Conservation (phyloP, 768 basidiomycete species). For the Kwoniella sp. region DNA sequence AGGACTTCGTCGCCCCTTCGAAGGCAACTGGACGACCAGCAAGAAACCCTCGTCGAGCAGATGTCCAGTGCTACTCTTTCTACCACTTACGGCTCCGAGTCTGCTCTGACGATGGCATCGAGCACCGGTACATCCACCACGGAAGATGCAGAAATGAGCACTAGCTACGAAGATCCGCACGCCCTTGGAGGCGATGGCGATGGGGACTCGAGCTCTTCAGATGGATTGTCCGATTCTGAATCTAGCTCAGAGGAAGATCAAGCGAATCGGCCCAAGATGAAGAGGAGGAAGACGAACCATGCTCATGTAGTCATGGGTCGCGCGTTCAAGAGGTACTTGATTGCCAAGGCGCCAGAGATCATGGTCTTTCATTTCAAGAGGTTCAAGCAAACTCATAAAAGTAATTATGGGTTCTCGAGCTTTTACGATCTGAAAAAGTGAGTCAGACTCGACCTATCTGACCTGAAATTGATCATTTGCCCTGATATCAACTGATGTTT, state of each 20-base stretch:
- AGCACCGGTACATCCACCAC: slow-evolving; percentile 1
- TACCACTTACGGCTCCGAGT: slow-evolving; percentile 8
- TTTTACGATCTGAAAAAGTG: slow-evolving; percentile 56
- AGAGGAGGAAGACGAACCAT: slow-evolving; percentile 17
- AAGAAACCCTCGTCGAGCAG: background rate
- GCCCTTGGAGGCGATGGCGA: slow-evolving; percentile 27
- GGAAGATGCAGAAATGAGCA: slow-evolving; percentile 7
- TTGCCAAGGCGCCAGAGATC: slow-evolving; percentile 73
- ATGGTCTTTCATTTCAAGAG: slow-evolving; percentile 91
- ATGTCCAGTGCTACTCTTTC: slow-evolving; percentile 7
- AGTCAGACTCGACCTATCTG: slow-evolving; percentile 10
- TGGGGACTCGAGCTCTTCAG: slow-evolving; percentile 14
- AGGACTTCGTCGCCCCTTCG: slow-evolving; percentile 45
- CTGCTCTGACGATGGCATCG: slow-evolving; percentile 3
- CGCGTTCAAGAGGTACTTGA: slow-evolving; percentile 92
- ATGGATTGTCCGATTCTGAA: slow-evolving; percentile 45
- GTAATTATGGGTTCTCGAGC: slow-evolving; percentile 48
- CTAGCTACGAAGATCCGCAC: slow-evolving; percentile 9
- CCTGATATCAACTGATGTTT: background rate
- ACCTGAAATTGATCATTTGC: too few relatives aligned
- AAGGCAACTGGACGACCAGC: slow-evolving; percentile 20
- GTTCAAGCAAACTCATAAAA: slow-evolving; percentile 79
- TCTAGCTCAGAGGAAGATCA: slow-evolving; percentile 14
- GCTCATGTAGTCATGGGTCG: slow-evolving; percentile 72
- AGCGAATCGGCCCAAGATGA: slow-evolving; percentile 26